These are phyloP conservation scores for Blumeria graminis DNA, from an alignment of 2,329 filamentous ascomycete genomes.

Conservation along the genomic window DNA sequence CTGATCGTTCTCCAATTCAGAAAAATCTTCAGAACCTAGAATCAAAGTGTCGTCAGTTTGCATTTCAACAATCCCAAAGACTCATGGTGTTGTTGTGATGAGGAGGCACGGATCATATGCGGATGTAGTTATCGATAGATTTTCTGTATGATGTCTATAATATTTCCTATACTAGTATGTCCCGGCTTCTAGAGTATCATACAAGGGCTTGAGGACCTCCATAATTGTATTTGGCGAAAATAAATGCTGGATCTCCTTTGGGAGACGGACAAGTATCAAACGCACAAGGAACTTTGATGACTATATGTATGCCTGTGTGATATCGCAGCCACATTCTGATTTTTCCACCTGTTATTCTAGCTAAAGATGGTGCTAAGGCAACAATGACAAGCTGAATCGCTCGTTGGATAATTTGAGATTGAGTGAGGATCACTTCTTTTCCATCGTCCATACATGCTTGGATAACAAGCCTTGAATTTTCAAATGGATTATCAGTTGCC, in stretches of 20 bases:
- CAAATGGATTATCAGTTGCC: too few relatives aligned
- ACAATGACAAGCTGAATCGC: too few relatives aligned
- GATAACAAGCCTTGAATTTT: too few relatives aligned
- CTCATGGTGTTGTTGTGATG: not conserved
- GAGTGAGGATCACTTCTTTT: too few relatives aligned
- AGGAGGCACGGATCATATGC: conserved; percentile 2
- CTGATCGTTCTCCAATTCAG: not conserved
- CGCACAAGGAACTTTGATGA: not conserved
- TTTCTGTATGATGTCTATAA: not conserved
- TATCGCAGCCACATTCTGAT: not conserved
- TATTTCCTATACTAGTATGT: conserved; percentile 1
- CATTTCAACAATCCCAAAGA: conserved; percentile 1
- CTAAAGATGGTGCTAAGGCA: too few relatives aligned
- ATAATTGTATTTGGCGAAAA: not conserved
- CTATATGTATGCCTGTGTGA: conserved; percentile 1
- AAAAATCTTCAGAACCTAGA: not conserved
- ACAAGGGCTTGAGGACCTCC: not conserved
- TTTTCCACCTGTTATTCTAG: too few relatives aligned
- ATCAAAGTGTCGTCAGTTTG: conserved; percentile 1
- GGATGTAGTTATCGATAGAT: not conserved
- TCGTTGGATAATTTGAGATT: too few relatives aligned
- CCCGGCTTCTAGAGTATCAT: conserved; percentile 1
- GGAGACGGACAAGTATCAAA: not conserved
- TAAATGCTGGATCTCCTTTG: not conserved
- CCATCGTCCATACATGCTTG: too few relatives aligned